Conservation (phyloP, 371 early-diverging fungal genomes). For the Thermomucor indicae-seudaticae region DNA sequence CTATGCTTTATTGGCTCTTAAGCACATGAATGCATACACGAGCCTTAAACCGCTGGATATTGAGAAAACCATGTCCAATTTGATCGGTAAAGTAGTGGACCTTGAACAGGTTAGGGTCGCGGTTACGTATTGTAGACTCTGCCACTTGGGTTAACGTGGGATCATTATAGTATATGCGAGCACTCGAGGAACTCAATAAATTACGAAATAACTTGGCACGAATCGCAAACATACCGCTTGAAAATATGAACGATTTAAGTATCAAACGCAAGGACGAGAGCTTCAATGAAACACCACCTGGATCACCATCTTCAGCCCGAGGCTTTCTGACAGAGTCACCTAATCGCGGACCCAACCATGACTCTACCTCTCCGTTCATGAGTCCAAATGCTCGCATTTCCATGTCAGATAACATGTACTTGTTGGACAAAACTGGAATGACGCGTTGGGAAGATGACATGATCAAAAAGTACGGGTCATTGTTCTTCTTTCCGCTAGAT, state of each 20-base stretch:
- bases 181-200: slow-evolving; percentile 32
- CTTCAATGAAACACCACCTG: not conserved
- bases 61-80: slow-evolving; percentile 39
- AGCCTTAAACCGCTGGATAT: slow-evolving; percentile 33
- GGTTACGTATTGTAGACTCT: too few species aligned
- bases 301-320: slow-evolving; percentile 4
- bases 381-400: too few species aligned
- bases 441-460: slow-evolving; percentile 22
- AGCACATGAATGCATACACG: slow-evolving; percentile 31
- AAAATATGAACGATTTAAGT: not conserved
- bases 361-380: too few species aligned
- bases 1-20: slow-evolving; percentile 28
- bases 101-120: slow-evolving; percentile 29
- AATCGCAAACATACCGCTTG: not conserved
- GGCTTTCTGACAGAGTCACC: slow-evolving; percentile 7
- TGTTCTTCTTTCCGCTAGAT: slow-evolving; percentile 33
- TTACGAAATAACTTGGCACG: slow-evolving; percentile 19
- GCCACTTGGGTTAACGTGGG: not conserved
- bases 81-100: slow-evolving; percentile 41
- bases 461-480: slow-evolving; percentile 21
- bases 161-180: slow-evolving; percentile 25
- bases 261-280: not conserved
- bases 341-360: not conserved
- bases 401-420: slow-evolving; percentile 3
- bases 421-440: not conserved